Base-by-base conservation (phyloP, 768 basidiomycete species). In the Gyrodon lividus region DNA sequence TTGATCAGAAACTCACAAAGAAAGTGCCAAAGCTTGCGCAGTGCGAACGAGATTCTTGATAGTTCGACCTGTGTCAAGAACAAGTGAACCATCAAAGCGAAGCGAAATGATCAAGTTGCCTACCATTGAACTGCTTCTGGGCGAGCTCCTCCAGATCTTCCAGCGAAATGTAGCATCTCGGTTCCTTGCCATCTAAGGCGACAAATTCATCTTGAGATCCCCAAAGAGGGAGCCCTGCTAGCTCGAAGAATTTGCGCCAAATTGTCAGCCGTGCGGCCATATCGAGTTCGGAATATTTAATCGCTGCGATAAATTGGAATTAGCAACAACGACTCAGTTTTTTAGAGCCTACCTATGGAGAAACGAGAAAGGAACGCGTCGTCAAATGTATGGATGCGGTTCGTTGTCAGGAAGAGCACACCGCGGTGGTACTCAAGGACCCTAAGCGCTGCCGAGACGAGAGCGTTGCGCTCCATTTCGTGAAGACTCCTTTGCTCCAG, bases 371-470 rank as follows among this genome's bases (percentile, higher is more conserved):
- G 75, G 77, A 84, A 86, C 8, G 84, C 84, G 54, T 82, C 81
- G 60, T 86, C 84, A 66, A 85, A 83, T 1, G 79, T 72, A 52
- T 79, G 77, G 43, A 81, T 77, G 20, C 79, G 72, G 53, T 82
- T 81, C 20, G 79, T 81, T 34, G 81, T 81, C 28, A 81, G 68
- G 70, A 80, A 81, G 39, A 82, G 72, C 58, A 81, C 79, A 5
- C 78, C 79, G 26, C 77, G 74, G 65, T 81, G 79, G 62, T 80
- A 80, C 53, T 81, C 79, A 48, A 82, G 74, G 60, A 80, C 79
- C 17, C 80, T 77, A 23, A 80, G 78, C 77, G 83, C 86, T 12
- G 86, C 84, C 4, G 84, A 83, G 6, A 88, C 84, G 78, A 87
- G 84, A 1, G 84, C 84, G 57, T 87, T 88, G 10, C 85, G 75